A percentile compares a stretch with the other conserved stretches of the same genome.
Conservation (phyloP, 176 grass and related monocot genomes). For the Lolium rigidum region DNA sequence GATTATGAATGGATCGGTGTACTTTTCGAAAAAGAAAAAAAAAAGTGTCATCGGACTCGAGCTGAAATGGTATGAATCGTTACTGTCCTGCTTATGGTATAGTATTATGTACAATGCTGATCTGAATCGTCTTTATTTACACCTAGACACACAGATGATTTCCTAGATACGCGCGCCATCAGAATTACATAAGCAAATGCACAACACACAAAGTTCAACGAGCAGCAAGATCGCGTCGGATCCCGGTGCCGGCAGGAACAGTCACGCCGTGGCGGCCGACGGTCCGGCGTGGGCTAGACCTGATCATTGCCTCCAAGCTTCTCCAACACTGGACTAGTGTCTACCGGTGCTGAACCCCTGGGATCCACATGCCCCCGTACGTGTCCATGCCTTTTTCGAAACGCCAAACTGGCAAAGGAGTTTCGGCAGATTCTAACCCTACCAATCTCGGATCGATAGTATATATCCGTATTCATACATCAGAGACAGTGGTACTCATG, state of each 20-base stretch:
- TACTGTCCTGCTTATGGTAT: too few relatives aligned
- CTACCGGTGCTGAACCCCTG: constrained; percentile 16
- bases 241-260: constrained; percentile 22
- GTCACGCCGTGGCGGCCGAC: constrained; percentile 45
- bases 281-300: constrained; percentile 66
- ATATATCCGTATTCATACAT: neutral
- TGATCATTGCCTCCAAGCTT: constrained; percentile 57
- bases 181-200: neutral
- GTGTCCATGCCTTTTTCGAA: constrained; percentile 12
- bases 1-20: too few relatives aligned
- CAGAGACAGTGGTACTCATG: neutral
- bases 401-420: neutral
- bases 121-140: too few relatives aligned
- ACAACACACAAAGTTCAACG: neutral
- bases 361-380: constrained; percentile 21
- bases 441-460: neutral
- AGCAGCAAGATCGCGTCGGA: constrained; percentile 29
- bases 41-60: too few relatives aligned
- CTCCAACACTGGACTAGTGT: constrained; percentile 22
- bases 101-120: too few relatives aligned
- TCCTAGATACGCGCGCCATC: neutral
- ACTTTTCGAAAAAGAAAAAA: too few relatives aligned
- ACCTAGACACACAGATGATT: too few relatives aligned
- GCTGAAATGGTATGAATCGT: too few relatives aligned
- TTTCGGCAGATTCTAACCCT: constrained; percentile 24